phyloP scores from a whole-genome alignment of 305 asterid genomes.

The Stenogyne calaminthoides region DNA sequence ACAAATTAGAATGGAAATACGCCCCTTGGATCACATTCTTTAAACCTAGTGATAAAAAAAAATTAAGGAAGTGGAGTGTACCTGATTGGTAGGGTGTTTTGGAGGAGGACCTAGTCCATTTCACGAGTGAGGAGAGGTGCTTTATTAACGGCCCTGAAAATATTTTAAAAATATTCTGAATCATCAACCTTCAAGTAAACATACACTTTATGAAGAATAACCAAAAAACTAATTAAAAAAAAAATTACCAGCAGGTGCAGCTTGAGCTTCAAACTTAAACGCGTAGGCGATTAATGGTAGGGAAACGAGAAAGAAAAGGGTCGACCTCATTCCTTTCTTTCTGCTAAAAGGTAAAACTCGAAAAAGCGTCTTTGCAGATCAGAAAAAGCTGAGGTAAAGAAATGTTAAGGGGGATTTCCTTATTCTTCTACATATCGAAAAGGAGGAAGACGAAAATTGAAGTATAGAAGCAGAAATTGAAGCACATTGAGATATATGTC shows the following conservation, averaged over 20 bases:
- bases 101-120: slow-evolving; percentile 83
- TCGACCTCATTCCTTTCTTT: slow-evolving; percentile 45
- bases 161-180: neutral
- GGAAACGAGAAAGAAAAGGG: slow-evolving; percentile 36
- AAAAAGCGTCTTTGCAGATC: slow-evolving; percentile 35
- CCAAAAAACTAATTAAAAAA: neutral
- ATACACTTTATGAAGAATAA: neutral
- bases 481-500: too few relatives aligned
- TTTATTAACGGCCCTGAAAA: slow-evolving; percentile 78
- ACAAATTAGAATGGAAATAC: neutral
- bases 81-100: slow-evolving; percentile 81
- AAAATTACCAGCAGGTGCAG: slow-evolving; percentile 63
- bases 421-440: neutral
- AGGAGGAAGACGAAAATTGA: slow-evolving; percentile 6
- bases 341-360: slow-evolving; percentile 24
- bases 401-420: neutral
- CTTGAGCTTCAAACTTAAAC: slow-evolving; percentile 48
- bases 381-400: slow-evolving; percentile 21
- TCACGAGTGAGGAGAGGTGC: slow-evolving; percentile 77
- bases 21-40: slow-evolving; percentile 9
- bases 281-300: slow-evolving; percentile 35
- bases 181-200: slow-evolving; percentile 8
- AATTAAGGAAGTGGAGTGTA: slow-evolving; percentile 17
- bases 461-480: slow-evolving; percentile 26
- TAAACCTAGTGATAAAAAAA: neutral